phyloP scores from a whole-genome alignment of 1,139 yeast species.

The Arxiozyma slooffiae region DNA sequence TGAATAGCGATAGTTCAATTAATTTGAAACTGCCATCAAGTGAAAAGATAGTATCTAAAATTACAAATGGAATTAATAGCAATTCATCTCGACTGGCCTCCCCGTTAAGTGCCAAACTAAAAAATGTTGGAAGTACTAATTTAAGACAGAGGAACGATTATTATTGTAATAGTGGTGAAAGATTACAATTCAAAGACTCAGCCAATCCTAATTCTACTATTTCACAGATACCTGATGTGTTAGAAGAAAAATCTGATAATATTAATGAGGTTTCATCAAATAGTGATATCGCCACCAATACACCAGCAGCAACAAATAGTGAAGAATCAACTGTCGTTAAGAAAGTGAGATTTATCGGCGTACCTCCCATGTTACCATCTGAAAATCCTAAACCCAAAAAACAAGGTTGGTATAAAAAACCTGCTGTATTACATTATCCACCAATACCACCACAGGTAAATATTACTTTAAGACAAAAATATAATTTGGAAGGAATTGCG shows the following conservation, averaged over 20 bases:
- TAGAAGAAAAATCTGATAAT: not conserved
- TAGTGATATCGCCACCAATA: not conserved
- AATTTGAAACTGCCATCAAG: not conserved
- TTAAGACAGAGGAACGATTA: not conserved
- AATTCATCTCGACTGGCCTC: not conserved
- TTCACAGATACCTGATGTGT: not conserved
- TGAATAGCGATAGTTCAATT: conserved; percentile 1
- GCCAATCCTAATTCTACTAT: not conserved
- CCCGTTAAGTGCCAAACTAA: not conserved
- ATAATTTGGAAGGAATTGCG: conserved; percentile 29
- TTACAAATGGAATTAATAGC: not conserved
- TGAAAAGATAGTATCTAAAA: not conserved
- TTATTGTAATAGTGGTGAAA: not conserved
- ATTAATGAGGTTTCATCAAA: not conserved
- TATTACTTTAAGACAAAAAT: conserved; percentile 13
- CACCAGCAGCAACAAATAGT: not conserved
- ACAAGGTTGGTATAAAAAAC: conserved; percentile 32
- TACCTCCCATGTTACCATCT: conserved; percentile 27
- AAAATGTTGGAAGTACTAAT: not conserved
- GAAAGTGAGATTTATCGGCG: conserved; percentile 30
- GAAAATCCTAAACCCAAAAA: conserved; percentile 28
- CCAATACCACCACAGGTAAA: conserved; percentile 26
- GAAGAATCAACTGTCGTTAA: conserved; percentile 9
- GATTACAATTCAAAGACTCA: conserved; percentile 2
- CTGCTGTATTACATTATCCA: conserved; percentile 29